Base-by-base conservation (phyloP, 257 asterid species). In the Rubia yunnanensis region DNA sequence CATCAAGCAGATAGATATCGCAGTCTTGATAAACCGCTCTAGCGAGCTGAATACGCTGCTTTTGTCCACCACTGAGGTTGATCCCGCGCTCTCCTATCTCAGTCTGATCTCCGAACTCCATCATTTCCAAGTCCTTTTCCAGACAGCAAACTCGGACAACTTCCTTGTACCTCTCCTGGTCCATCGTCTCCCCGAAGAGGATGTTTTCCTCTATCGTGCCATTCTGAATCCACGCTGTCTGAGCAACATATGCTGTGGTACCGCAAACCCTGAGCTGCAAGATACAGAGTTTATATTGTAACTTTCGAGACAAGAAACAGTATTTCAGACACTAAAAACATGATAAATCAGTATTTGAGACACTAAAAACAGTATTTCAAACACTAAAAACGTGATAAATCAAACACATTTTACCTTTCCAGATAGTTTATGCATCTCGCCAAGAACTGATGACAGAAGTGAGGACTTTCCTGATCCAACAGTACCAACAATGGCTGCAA, bases 41-140 rank as follows among this genome's bases (percentile, higher is more conserved):
- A 1, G 99, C 99, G 31, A 94, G 96, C 52, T 94, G 99, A 71
- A 94, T 81, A 14, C 99, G 63, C 81, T 94, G 99, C 77, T 94
- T 94, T 78, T 94, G 99, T 34, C 99, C 99, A 23, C 99, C 99
- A 28, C 99, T 94, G 70, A 94, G 85, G 67, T 94, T 94, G 70
- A 94, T 94, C 20, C 99, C 99, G 4, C 99, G 99, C 79, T 94
- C 99, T 31, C 99, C 99, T n/a, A 94, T 94, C 83, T 94, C 99
- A 7, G 99, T 94, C 77, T 88, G 96, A 70, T 94, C 99, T 24
- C 96, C 96, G 61, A 75, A 88, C 75, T 94, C 99, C 98, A 90
- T 90, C 90, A 86, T 81, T 74, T 90, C 97, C 81, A 94, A 53
- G 86, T 94, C 99, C 70, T 88, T 94, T 78, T 86, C 95, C 81